These are phyloP conservation scores for Auricularia sp. DNA, from an alignment of 768 basidiomycete genomes.

Conservation along the genomic window DNA sequence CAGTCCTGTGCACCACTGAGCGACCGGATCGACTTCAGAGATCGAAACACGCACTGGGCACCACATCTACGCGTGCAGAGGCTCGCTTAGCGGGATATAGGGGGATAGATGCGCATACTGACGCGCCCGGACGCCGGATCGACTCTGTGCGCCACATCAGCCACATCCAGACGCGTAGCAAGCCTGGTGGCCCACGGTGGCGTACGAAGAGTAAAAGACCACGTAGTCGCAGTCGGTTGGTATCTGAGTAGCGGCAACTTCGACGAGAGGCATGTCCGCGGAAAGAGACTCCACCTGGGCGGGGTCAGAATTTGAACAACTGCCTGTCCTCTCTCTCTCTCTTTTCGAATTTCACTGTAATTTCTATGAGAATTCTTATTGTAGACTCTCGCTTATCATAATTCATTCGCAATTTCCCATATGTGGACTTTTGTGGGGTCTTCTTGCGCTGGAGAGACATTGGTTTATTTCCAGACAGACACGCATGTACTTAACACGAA, in stretches of 20 bases:
- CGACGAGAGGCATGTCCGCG: neutral
- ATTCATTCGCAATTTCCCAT: too few species aligned
- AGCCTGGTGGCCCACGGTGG: neutral
- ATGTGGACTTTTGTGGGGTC: too few species aligned
- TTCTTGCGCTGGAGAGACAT: too few species aligned
- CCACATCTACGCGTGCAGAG: neutral
- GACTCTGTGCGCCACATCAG: neutral
- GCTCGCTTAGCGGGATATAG: neutral
- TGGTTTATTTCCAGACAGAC: too few species aligned
- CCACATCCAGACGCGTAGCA: neutral
- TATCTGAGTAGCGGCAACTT: neutral
- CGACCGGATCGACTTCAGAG: neutral
- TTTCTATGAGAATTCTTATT: too few species aligned
- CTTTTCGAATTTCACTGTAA: too few species aligned
- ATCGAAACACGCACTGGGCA: neutral
- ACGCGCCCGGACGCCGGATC: neutral
- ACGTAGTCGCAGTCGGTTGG: neutral
- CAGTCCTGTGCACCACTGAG: constrained; percentile 43
- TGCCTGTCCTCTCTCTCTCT: too few species aligned
- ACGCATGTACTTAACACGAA: too few species aligned
- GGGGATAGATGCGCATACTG: neutral
- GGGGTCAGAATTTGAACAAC: too few species aligned
- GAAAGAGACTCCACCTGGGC: too few species aligned
- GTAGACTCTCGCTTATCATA: too few species aligned
- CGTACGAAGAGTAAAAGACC: neutral